Evolutionary conservation across 1,284 basidiomycete genomes (phyloP), one percentile per base, ranked within the genome.

Genomic region (Boletellus deceptivus): DNA sequence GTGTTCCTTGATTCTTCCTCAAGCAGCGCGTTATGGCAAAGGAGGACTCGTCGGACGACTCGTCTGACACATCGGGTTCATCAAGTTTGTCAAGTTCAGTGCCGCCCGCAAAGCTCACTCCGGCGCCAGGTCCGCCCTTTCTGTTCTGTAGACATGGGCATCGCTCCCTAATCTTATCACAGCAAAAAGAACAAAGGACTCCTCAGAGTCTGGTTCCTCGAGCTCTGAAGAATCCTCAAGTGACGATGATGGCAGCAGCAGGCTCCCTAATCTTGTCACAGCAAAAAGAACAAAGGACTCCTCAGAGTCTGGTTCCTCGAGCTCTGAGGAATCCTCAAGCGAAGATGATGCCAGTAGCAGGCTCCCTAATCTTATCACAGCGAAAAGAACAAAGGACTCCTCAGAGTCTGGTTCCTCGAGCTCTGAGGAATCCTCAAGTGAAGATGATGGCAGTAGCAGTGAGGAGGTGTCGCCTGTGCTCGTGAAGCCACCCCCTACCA

Each of bases 1-100:
- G 6, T n/a, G 29, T 13, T 31, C 9, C n/a, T 49, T 54, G 35
- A 49, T 44, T 20, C 54, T 24, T 27, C 22, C 45, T 22, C 3
- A 42, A 31, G 29, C 29, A 31, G 11, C 43, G 29, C 18, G 20
- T 39, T n/a, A 62, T 76, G 75, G 79, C 73, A 53, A 86, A 84
- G 14, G 6, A 13, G 7, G 16, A 44, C 2, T 10, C 40, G 1
- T 48, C 43, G 4, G 27, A 34, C 24, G 43, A 42, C 20, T 52
- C 39, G 17, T 46, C 58, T 6, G 41, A 43, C 24, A 0, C 38
- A 3, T 29, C 27, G 4, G 5, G 8, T 25, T 25, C 25, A 10
- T 59, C 58, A 9, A 48, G 8, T 8, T 25, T 8, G 8, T 59
- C 58, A 9, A 46, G 50, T 29, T 60, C 57, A 25, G 42, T 29